Conservation (phyloP, 2,329 filamentous ascomycete genomes). For the Fusarium scirpi region DNA sequence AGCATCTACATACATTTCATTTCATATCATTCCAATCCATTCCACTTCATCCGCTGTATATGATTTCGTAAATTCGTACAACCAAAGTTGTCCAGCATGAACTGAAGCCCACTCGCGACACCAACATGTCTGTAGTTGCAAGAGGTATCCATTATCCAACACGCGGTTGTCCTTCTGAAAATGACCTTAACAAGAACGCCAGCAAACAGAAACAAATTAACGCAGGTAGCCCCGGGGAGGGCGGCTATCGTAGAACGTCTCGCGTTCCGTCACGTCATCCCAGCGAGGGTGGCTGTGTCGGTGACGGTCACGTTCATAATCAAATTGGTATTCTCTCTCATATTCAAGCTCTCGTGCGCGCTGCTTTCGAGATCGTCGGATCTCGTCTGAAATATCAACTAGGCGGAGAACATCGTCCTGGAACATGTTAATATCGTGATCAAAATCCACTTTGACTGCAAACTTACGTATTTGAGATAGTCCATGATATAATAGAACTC, state of each 20-base stretch:
- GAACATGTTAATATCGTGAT: conserved; percentile 3
- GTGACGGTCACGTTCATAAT: conserved; percentile 59
- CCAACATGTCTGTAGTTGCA: conserved; percentile 36
- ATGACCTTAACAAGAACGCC: conserved; percentile 34
- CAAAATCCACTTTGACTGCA: neutral
- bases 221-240: conserved; percentile 47
- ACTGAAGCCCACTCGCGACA: conserved; percentile 17
- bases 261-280: conserved; percentile 76
- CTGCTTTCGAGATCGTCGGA: conserved; percentile 72
- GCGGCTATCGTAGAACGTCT: conserved; percentile 71
- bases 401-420: conserved; percentile 90
- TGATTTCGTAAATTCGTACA: conserved; percentile 42
- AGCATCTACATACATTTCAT: conserved; percentile 40
- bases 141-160: conserved; percentile 31
- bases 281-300: conserved; percentile 55
- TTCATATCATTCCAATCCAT: conserved; percentile 2
- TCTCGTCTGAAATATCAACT: conserved; percentile 84
- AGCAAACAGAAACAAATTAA: conserved; percentile 36
- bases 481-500: conserved; percentile 93
- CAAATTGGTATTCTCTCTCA: conserved; percentile 68
- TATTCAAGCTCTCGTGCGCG: conserved; percentile 67
- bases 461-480: conserved; percentile 86
- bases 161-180: conserved; percentile 18
- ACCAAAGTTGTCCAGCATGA: conserved; percentile 30
- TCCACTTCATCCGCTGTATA: conserved; percentile 31